Evolutionary conservation across 2,329 filamentous ascomycete species (phyloP).

Genomic region (Aspergillus sergii): DNA sequence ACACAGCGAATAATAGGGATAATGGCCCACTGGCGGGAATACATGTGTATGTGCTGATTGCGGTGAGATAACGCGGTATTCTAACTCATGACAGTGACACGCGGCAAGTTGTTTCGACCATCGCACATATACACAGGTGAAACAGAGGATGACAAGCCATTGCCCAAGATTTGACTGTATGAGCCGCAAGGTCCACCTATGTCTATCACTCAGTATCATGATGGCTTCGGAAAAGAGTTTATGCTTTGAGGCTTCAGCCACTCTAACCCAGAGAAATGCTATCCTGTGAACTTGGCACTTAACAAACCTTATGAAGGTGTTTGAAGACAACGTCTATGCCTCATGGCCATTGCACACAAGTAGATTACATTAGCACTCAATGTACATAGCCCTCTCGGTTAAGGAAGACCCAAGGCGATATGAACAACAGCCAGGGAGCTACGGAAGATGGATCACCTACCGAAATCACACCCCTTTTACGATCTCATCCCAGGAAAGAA

Average conservation of each 20-base stretch:
- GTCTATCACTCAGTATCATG: not conserved
- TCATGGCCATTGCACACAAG: not conserved
- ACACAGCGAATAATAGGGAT: slow-evolving; percentile 36
- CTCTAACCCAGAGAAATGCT: not conserved
- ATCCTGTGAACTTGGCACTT: not conserved
- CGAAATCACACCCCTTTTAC: slow-evolving; percentile 4
- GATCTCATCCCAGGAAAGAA: not conserved
- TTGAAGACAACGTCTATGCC: slow-evolving; percentile 22
- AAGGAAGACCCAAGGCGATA: not conserved
- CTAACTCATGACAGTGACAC: slow-evolving; percentile 23
- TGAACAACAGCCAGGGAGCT: not conserved
- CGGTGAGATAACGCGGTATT: slow-evolving; percentile 17
- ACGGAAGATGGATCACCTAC: not conserved
- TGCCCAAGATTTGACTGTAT: slow-evolving; percentile 18
- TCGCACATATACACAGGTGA: slow-evolving; percentile 31
- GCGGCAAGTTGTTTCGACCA: slow-evolving; percentile 33
- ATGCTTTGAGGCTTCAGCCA: not conserved
- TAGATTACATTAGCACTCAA: not conserved
- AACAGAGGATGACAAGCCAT: slow-evolving; percentile 4
- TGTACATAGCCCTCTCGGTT: not conserved
- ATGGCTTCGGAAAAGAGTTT: not conserved
- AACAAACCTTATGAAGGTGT: not conserved
- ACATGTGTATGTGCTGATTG: slow-evolving; percentile 28
- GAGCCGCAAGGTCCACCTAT: not conserved
- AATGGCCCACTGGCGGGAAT: slow-evolving; percentile 40